phyloP scores from a whole-genome alignment of 2,329 filamentous ascomycete genomes.

The Pezizomycotina sp. region DNA sequence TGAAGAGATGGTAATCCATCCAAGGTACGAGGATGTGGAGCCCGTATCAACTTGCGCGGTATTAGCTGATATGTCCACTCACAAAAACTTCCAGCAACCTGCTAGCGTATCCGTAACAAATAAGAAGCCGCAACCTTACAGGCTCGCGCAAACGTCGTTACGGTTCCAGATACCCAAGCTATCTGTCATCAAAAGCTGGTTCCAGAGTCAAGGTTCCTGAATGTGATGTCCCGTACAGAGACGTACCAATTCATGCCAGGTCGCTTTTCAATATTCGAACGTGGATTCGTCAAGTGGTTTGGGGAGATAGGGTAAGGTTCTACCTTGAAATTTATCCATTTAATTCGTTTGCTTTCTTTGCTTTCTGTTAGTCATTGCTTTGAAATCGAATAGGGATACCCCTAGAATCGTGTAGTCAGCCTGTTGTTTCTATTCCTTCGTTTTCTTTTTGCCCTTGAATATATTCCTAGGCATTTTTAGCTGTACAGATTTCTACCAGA shows the following conservation, averaged over 20 bases:
- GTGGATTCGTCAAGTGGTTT: constrained; percentile 63
- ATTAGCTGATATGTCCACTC: constrained; percentile 3
- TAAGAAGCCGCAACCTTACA: constrained; percentile 62
- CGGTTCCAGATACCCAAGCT: constrained; percentile 61
- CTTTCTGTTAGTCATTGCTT: too few relatives aligned
- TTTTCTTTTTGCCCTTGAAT: too few relatives aligned
- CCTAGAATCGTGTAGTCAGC: too few relatives aligned
- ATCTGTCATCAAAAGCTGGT: constrained; percentile 45
- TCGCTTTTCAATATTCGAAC: constrained; percentile 55
- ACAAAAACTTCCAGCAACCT: constrained; percentile 46
- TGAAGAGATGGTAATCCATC: constrained; percentile 83
- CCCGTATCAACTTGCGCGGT: not conserved
- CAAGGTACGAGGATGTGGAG: constrained; percentile 34
- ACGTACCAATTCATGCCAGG: constrained; percentile 56
- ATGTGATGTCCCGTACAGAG: constrained; percentile 51
- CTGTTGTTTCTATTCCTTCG: too few relatives aligned
- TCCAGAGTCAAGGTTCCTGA: constrained; percentile 55
- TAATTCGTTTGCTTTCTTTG: constrained; percentile 2
- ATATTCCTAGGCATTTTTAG: too few relatives aligned
- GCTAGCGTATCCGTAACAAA: constrained; percentile 61
- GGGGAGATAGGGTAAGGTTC: constrained; percentile 59
- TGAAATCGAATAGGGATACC: too few relatives aligned
- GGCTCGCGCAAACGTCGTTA: constrained; percentile 61
- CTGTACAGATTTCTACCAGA: too few relatives aligned
- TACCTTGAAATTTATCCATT: not conserved